Conservation (phyloP, 208 protist species). For the Wallacemonas sp. region DNA sequence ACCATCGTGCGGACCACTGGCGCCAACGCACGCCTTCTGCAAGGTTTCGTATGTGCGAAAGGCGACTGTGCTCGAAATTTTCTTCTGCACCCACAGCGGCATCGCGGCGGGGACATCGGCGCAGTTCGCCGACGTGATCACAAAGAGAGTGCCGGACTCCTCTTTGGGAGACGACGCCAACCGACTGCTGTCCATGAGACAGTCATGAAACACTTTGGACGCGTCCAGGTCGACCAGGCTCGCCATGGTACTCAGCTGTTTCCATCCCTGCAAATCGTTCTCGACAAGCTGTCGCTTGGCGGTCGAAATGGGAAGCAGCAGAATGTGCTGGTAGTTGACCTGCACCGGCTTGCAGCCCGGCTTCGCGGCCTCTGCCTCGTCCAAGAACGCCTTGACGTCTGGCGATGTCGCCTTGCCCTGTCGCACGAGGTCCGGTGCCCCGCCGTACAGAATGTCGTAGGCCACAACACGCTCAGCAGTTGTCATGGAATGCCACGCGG, state of each 20-base stretch:
- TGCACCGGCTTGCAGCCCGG: slow-evolving; percentile 12
- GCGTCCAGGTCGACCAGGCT: slow-evolving; percentile 32
- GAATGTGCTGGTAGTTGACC: slow-evolving; percentile 42
- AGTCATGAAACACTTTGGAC: slow-evolving; percentile 26
- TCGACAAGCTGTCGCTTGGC: slow-evolving; percentile 23
- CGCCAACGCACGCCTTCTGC: slow-evolving; percentile 18
- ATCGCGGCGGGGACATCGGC: slow-evolving; percentile 29
- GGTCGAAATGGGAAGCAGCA: slow-evolving; percentile 37
- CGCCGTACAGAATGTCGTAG: slow-evolving; percentile 43
- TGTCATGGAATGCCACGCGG: too few species aligned
- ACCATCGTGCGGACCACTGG: too few species aligned
- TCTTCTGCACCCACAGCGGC: slow-evolving; percentile 36
- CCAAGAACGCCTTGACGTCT: slow-evolving; percentile 15
- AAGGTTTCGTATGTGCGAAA: background rate
- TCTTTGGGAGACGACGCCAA: slow-evolving; percentile 8
- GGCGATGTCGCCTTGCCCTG: background rate
- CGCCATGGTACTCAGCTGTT: slow-evolving; percentile 21
- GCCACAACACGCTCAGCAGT: slow-evolving; percentile 8
- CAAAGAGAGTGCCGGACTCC: slow-evolving; percentile 35
- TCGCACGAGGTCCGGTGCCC: slow-evolving; percentile 20
- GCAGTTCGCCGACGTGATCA: slow-evolving; percentile 48
- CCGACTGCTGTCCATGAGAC: slow-evolving; percentile 23
- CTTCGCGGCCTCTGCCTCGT: slow-evolving; percentile 1
- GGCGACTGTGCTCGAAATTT: background rate
- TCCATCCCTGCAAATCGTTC: slow-evolving; percentile 1